A percentile compares a stretch with the other conserved stretches of the same genome.
Conservation (phyloP, 306 rosid species). For the Pachyrhizus erosus region DNA sequence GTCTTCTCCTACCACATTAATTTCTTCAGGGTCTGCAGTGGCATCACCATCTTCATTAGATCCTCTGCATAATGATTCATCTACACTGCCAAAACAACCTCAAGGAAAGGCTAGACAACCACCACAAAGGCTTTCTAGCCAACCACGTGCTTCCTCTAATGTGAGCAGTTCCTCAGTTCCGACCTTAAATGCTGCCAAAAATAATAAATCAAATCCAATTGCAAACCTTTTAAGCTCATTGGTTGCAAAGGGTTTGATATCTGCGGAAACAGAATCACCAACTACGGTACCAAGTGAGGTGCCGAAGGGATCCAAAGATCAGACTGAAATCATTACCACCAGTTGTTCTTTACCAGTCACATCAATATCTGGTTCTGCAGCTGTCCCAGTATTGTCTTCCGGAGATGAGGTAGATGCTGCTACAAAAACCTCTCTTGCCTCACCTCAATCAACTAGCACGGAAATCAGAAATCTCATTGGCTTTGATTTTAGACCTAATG, state of each 20-base stretch:
- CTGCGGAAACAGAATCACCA: slow-evolving; percentile 66
- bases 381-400: slow-evolving; percentile 49
- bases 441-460: slow-evolving; percentile 51
- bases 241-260: slow-evolving; percentile 93
- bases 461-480: slow-evolving; percentile 72
- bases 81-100: slow-evolving; percentile 46
- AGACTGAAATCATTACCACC: slow-evolving; percentile 48
- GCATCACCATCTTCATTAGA: slow-evolving; percentile 54
- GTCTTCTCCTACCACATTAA: slow-evolving; percentile 49
- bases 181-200: slow-evolving; percentile 56
- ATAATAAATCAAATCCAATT: slow-evolving; percentile 59
- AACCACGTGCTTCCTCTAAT: slow-evolving; percentile 59
- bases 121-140: slow-evolving; percentile 47
- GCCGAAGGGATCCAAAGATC: slow-evolving; percentile 48
- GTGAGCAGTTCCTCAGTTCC: slow-evolving; percentile 52
- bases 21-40: slow-evolving; percentile 54
- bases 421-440: slow-evolving; percentile 45
- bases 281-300: slow-evolving; percentile 49
- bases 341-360: slow-evolving; percentile 51
- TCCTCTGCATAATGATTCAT: slow-evolving; percentile 53
- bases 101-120: slow-evolving; percentile 58
- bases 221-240: slow-evolving; percentile 85
- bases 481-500: slow-evolving; percentile 78
- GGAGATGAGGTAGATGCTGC: slow-evolving; percentile 50
- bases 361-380: slow-evolving; percentile 55